These are phyloP conservation scores for Porphyrellus cyaneotinctus DNA, from an alignment of 768 basidiomycete species.

Conservation along the genomic window DNA sequence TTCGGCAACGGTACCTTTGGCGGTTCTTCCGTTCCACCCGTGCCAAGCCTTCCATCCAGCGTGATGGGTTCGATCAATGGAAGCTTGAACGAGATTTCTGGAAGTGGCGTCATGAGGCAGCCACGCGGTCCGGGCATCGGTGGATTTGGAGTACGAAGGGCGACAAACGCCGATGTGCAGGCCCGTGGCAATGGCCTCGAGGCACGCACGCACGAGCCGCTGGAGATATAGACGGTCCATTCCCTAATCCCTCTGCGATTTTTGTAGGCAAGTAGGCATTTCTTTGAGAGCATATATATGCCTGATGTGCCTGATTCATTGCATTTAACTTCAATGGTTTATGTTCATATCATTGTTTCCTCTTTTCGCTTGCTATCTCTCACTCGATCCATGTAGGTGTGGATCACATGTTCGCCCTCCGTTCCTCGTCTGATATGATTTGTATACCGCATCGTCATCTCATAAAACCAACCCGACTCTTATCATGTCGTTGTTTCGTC, in stretches of 20 bases:
- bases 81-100: constrained; percentile 34
- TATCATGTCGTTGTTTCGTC: constrained; percentile 1
- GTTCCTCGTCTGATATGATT: constrained; percentile 16
- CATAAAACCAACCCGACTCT: constrained; percentile 13
- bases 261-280: constrained; percentile 21
- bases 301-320: constrained; percentile 23
- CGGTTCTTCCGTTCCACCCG: constrained; percentile 57
- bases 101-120: constrained; percentile 67
- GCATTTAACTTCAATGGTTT: constrained; percentile 21
- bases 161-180: constrained; percentile 37
- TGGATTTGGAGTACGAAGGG: constrained; percentile 64
- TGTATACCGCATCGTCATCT: constrained; percentile 28
- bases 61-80: constrained; percentile 45
- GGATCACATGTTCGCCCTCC: constrained; percentile 8
- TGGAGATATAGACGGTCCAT: constrained; percentile 62
- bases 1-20: constrained; percentile 47
- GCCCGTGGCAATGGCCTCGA: constrained; percentile 67
- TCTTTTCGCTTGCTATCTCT: constrained; percentile 8
- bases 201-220: constrained; percentile 78
- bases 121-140: constrained; percentile 77
- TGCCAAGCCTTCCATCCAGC: constrained; percentile 69
- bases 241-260: neutral
- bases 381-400: constrained; percentile 13
- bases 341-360: constrained; percentile 11
- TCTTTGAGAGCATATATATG: constrained; percentile 20